Conservation (phyloP, 148 eudicot species). For the Cornus suecica region DNA sequence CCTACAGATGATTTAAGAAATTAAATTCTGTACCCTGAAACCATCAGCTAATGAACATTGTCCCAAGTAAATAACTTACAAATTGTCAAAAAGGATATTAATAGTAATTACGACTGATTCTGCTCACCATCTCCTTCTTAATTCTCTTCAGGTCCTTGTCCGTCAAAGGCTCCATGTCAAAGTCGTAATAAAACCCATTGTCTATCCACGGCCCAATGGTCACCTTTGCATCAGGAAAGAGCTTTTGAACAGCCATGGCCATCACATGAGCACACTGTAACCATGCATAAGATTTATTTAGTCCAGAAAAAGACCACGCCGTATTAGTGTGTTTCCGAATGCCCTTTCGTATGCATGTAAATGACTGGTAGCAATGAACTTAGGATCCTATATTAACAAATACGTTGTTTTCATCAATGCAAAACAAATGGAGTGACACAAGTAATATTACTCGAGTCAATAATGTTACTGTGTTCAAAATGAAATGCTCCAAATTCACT, state of each 20-base stretch:
- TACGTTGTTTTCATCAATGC: background rate
- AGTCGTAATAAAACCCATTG: conserved; percentile 94
- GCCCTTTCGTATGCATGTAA: background rate
- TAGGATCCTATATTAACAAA: background rate
- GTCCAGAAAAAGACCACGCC: background rate
- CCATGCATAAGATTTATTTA: conserved; percentile 5
- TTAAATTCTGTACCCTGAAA: conserved; percentile 66
- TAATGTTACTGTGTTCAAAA: background rate
- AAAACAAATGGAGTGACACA: background rate
- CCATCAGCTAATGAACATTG: conserved; percentile 46
- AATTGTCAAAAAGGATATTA: background rate
- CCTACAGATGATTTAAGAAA: conserved; percentile 92
- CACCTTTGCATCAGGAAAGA: conserved; percentile 92
- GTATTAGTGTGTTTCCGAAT: background rate
- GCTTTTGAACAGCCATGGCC: conserved; percentile 99
- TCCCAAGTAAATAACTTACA: conserved; percentile 23
- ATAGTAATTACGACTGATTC: conserved; percentile 14
- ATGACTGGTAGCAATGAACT: background rate
- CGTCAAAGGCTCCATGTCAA: conserved; percentile 95
- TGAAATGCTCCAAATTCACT: background rate
- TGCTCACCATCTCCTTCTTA: conserved; percentile 98
- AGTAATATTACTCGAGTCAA: background rate
- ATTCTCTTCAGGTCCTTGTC: conserved; percentile 91
- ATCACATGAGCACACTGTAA: conserved; percentile 99
- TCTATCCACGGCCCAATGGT: conserved; percentile 99